Base-by-base conservation (phyloP, 2,329 filamentous ascomycete species). In the Thermoascus crustaceus region DNA sequence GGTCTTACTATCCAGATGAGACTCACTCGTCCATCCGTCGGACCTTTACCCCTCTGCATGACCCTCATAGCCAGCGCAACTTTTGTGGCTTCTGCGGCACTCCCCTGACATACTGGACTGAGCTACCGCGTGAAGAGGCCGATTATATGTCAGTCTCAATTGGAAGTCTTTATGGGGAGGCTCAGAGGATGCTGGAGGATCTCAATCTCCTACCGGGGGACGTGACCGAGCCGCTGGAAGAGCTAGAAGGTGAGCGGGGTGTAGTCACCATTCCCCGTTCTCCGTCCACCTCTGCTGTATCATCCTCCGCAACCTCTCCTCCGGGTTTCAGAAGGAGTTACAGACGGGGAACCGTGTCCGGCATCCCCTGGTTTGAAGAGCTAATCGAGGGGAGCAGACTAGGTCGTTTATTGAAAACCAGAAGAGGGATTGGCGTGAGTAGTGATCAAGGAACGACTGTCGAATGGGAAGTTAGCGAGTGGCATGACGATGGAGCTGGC, bases 41-140 rank as follows among this genome's bases (percentile, higher is more conserved):
- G 25, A 70, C 73, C 31, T 87, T 84, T 58, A 76, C 75, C 7
- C 73, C 79, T 14, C 68, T 68, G 2, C 63, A 68, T 47, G 72
- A 74, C 34, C 69, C 71, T 34, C 64, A 73, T 48, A 69, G 75
- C 1, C 78, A 82, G 55, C 78, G 85, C 32, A 76, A 86, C 47
- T 95, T 95, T 61, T 95, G 88, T 62, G 88, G 88, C 16, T 93
- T 83, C 65, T 94, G 88, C 57, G 88, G 88, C 34, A 94, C 87
- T 0, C 82, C 84, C 8, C 67, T 95, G 35, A 82, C 81, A 0
- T 85, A 81, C 49, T 94, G 86, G 86, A 81, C 78, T 30, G 87
- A 94, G 58, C 62, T 75, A 16, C 82, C 83, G 0, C 65, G 61
- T 1, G 69, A 69, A 34, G 84, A 91, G 55, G 80, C 81, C 8